These are phyloP conservation scores for Triticum dicoccoides DNA, from an alignment of 176 grass and related monocot species.

Conservation along the genomic window DNA sequence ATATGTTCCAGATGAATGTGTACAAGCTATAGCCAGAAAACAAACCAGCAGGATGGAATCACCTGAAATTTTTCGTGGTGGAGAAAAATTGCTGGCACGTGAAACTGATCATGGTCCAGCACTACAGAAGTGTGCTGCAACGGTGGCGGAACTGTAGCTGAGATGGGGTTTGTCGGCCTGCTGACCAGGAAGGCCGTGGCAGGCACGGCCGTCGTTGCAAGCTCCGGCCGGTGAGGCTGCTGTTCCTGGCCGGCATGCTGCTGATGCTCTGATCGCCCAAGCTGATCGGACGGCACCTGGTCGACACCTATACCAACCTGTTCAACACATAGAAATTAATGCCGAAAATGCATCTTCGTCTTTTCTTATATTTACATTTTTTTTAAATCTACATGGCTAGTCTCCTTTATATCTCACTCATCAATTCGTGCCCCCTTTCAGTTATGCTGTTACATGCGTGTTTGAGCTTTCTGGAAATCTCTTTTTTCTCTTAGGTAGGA, in stretches of 20 bases:
- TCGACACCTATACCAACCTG: constrained; percentile 72
- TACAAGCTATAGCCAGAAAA: neutral
- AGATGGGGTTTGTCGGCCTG: constrained; percentile 53
- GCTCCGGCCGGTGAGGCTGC: constrained; percentile 37
- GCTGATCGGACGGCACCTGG: constrained; percentile 54
- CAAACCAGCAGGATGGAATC: constrained; percentile 6
- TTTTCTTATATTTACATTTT: neutral
- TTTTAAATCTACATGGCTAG: neutral
- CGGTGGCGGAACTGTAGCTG: constrained; percentile 55
- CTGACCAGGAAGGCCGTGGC: constrained; percentile 60
- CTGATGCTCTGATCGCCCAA: constrained; percentile 45
- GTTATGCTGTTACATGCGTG: constrained; percentile 10
- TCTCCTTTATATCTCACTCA: neutral
- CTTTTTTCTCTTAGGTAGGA: neutral
- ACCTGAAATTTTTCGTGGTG: constrained; percentile 87
- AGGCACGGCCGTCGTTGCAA: constrained; percentile 29
- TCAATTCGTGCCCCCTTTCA: constrained; percentile 6
- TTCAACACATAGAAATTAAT: constrained; percentile 2
- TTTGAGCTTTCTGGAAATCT: neutral
- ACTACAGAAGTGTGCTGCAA: constrained; percentile 65
- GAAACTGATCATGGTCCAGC: constrained; percentile 71
- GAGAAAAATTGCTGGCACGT: constrained; percentile 70
- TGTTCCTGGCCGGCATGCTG: constrained; percentile 43
- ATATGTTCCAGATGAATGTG: neutral
- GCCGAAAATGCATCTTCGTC: neutral